Conservation (phyloP, 768 basidiomycete species). For the Suillus subluteus region DNA sequence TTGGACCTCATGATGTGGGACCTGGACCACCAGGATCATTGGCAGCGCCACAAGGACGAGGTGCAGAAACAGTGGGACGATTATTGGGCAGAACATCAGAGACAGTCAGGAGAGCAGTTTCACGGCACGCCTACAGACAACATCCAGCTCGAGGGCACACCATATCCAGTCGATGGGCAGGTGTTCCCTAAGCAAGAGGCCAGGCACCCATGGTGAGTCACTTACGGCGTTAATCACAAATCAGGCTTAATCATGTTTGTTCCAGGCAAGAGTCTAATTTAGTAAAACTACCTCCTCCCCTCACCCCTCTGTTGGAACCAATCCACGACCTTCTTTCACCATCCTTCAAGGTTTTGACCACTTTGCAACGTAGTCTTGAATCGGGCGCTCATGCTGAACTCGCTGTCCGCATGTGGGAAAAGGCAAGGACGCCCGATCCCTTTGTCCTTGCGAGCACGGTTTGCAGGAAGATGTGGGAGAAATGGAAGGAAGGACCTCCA, state of each 20-base stretch:
- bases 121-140: slow-evolving; percentile 15
- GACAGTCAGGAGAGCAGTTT: slow-evolving; percentile 22
- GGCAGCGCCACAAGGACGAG: slow-evolving; percentile 44
- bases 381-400: slow-evolving; percentile 65
- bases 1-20: slow-evolving; percentile 61
- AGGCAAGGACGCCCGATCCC: slow-evolving; percentile 65
- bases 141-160: slow-evolving; percentile 45
- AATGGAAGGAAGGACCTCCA: slow-evolving; percentile 29
- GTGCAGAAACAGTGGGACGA: slow-evolving; percentile 58
- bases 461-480: slow-evolving; percentile 43
- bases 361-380: slow-evolving; percentile 54
- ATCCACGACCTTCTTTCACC: slow-evolving; percentile 62
- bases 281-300: slow-evolving; percentile 59
- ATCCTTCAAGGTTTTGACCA: slow-evolving; percentile 50
- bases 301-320: slow-evolving; percentile 54
- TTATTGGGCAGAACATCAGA: slow-evolving; percentile 35
- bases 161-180: slow-evolving; percentile 39
- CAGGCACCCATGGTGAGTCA: slow-evolving; percentile 41
- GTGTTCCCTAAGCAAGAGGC: slow-evolving; percentile 15
- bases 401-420: slow-evolving; percentile 62
- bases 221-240: slow-evolving; percentile 14
- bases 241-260: slow-evolving; percentile 5
- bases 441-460: slow-evolving; percentile 45
- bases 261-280: slow-evolving; percentile 55
- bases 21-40: slow-evolving; percentile 52